Percentiles rank a stretch among this genome's conserved stretches.
Conservation (phyloP, 2,329 filamentous ascomycete species). For the Pseudocercospora pini-densiflorae region DNA sequence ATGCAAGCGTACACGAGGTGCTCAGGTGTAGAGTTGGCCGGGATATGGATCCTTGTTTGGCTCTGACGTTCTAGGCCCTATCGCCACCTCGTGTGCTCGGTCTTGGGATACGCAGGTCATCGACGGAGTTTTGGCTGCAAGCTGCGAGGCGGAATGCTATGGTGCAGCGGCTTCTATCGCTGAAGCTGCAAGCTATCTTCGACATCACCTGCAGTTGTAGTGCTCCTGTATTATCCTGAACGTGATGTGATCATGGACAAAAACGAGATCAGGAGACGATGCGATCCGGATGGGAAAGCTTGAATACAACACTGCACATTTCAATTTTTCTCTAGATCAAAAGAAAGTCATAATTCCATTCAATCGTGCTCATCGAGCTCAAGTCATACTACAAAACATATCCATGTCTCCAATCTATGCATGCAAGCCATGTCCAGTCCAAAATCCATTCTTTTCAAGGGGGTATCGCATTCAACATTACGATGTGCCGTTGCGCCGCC, state of each 20-base stretch:
- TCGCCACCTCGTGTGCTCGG: not conserved
- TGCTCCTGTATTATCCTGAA: too few relatives aligned
- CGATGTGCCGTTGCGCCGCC: not conserved
- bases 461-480: constrained; percentile 1
- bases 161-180: too few relatives aligned
- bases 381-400: not conserved
- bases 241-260: too few relatives aligned
- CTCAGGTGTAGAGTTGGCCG: not conserved
- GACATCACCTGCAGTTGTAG: too few relatives aligned
- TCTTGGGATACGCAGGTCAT: not conserved
- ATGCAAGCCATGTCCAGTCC: too few relatives aligned
- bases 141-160: too few relatives aligned
- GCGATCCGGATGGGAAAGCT: not conserved
- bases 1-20: not conserved
- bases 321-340: not conserved
- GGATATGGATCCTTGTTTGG: not conserved
- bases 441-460: not conserved
- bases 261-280: not conserved
- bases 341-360: not conserved
- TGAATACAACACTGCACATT: not conserved
- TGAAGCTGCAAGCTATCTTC: too few relatives aligned
- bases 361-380: not conserved
- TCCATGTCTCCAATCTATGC: not conserved
- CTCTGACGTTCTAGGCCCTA: not conserved
- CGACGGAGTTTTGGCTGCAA: too few relatives aligned